Evolutionary conservation across 345 rosid species (phyloP), one percentile per base, ranked within the genome.

Genomic region (Gossypium stocksii): DNA sequence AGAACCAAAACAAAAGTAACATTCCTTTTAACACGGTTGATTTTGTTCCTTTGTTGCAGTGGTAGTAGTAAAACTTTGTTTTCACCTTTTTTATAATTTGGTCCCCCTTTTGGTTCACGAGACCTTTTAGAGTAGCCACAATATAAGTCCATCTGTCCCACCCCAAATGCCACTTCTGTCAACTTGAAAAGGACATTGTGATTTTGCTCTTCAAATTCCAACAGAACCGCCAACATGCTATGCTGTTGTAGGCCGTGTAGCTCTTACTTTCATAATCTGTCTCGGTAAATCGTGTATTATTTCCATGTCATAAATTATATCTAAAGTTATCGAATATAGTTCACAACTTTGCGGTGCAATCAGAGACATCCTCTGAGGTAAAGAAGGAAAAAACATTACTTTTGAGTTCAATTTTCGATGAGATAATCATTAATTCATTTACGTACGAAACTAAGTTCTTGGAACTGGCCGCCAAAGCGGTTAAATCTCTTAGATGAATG

Each of bases 41-140:
- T 71, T 69, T 80, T 73, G 84, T 82, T 80, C 67, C 22, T 46
- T 77, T 67, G 65, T 46, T 71, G 58, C 51, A 48, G 51, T 10
- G 38, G 38, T 34, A 34, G 78, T 59, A 66, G 44, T 57, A n/a
- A 52, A 73, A 80, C 57, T 17, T 52, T 8, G n/a, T 29, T 48
- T 48, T 11, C 3, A 2, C 5, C 15, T 13, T 12, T 48, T 48
- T 1, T 48, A 17, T 48, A 12, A 15, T 48, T 13, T 11, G 80
- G 61, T 22, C 58, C 67, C 74, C 20, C 57, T 70, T 85, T 79
- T 63, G 74, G 79, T 44, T 86, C 87, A 86, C 87, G 86, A 80
- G 89, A 77, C 56, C 61, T 15, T 14, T 64, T 17, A 68, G 70
- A 58, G 59, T 45, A 46, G 62, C 86, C 85, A 77, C 84, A 72